phyloP scores from a whole-genome alignment of 164 flowering plant species.

The Euptelea pleiosperma region DNA sequence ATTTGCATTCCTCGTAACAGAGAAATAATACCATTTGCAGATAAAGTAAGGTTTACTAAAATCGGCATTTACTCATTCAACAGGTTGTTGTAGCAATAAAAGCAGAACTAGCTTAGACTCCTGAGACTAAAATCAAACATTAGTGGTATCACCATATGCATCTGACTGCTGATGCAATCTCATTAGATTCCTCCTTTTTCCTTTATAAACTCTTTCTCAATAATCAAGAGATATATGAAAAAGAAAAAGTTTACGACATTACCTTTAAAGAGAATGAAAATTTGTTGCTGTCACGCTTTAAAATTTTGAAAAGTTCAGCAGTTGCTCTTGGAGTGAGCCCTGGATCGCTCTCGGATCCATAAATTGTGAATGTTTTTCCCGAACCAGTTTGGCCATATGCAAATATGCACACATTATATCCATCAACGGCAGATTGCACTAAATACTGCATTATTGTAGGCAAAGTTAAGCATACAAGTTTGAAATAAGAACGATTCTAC shows the following conservation, averaged over 20 bases:
- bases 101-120: not conserved
- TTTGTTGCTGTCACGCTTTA: conserved; percentile 75
- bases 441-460: conserved; percentile 60
- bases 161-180: not conserved
- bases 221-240: too few relatives aligned
- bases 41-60: too few relatives aligned
- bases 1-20: too few relatives aligned
- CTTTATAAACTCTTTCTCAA: too few relatives aligned
- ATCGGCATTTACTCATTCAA: too few relatives aligned
- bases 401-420: conserved; percentile 94
- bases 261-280: conserved; percentile 91
- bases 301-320: conserved; percentile 73
- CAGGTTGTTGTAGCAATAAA: too few relatives aligned
- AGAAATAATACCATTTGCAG: too few relatives aligned
- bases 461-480: not conserved
- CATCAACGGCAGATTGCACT: conserved; percentile 98
- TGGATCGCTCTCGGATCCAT: conserved; percentile 80
- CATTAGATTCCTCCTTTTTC: not conserved
- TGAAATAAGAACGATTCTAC: not conserved
- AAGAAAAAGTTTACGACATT: conserved; percentile 3
- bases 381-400: conserved; percentile 99
- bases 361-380: conserved; percentile 95
- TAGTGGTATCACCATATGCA: not conserved
- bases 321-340: conserved; percentile 94
- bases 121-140: too few relatives aligned